Conservation (phyloP, 2,329 filamentous ascomycete genomes). For the Metarhizium anisopliae region DNA sequence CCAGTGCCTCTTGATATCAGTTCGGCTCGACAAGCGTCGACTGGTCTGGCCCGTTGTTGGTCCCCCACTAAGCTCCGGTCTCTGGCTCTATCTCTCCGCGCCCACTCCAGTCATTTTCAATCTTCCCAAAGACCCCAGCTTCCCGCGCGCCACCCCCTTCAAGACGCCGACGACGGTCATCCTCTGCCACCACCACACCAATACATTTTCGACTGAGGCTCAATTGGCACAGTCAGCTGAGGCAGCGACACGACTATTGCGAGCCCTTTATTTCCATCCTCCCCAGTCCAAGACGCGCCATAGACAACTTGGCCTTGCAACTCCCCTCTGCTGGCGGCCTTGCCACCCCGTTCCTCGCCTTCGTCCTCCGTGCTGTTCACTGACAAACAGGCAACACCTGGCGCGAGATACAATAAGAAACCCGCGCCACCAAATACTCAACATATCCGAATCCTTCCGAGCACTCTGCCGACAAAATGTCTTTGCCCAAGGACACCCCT, state of each 20-base stretch:
- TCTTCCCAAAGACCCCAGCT: not conserved
- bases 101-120: too few species aligned
- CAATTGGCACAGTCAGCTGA: conserved; percentile 7
- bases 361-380: not conserved
- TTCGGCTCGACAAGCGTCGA: too few species aligned
- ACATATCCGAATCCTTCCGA: conserved; percentile 3
- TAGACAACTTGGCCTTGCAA: not conserved
- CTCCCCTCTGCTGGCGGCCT: not conserved
- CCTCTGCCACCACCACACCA: not conserved
- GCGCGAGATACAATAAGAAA: conserved; percentile 2
- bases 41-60: too few species aligned
- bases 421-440: not conserved
- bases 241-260: not conserved
- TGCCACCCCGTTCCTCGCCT: not conserved
- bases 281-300: not conserved
- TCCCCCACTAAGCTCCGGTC: too few species aligned
- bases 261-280: not conserved
- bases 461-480: conserved; percentile 17
- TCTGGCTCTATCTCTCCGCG: too few species aligned
- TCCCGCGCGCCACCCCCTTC: not conserved
- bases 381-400: not conserved
- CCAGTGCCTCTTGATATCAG: too few species aligned
- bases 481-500: conserved; percentile 27
- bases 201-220: not conserved
- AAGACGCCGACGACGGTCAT: not conserved